A percentile compares a stretch with the other conserved stretches of the same genome.
Evolutionary conservation across 495 filamentous ascomycete genomes (phyloP).

Genomic region (Apiosordaria backusii): DNA sequence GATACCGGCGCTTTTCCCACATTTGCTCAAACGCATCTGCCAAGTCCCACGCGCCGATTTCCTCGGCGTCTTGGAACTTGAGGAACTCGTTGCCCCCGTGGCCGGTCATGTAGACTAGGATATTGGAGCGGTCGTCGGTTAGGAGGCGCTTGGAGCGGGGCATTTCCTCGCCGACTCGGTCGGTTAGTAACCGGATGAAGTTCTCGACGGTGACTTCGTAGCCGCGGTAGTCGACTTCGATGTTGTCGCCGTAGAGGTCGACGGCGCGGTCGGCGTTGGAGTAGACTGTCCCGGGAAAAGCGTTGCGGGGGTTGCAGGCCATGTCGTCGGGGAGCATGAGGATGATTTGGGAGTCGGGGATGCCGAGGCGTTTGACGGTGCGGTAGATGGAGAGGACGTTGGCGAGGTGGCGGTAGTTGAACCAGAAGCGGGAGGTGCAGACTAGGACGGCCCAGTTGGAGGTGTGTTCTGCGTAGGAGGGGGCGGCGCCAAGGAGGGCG

Average conservation of each 20-base stretch:
- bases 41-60: conserved; percentile 93
- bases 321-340: conserved; percentile 99
- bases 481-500: conserved; percentile 41
- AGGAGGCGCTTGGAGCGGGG: conserved; percentile 87
- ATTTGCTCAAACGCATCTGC: conserved; percentile 99
- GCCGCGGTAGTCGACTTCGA: conserved; percentile 96
- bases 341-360: conserved; percentile 98
- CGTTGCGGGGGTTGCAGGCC: conserved; percentile 98
- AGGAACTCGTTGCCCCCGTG: conserved; percentile 98
- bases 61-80: conserved; percentile 97
- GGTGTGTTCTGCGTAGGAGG: conserved; percentile 71
- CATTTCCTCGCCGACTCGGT: conserved; percentile 88
- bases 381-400: conserved; percentile 98
- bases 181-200: conserved; percentile 93
- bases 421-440: conserved; percentile 98
- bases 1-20: conserved; percentile 92
- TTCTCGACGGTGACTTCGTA: conserved; percentile 99
- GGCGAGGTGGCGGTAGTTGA: conserved; percentile 98
- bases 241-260: conserved; percentile 96
- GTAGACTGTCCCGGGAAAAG: conserved; percentile 96
- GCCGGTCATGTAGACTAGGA: conserved; percentile 98
- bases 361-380: conserved; percentile 95
- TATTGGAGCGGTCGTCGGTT: conserved; percentile 91
- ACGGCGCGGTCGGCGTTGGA: conserved; percentile 95
- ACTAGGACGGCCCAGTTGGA: conserved; percentile 99